Base-by-base conservation (phyloP, 768 basidiomycete species). In the Leccinum longicurvipes region DNA sequence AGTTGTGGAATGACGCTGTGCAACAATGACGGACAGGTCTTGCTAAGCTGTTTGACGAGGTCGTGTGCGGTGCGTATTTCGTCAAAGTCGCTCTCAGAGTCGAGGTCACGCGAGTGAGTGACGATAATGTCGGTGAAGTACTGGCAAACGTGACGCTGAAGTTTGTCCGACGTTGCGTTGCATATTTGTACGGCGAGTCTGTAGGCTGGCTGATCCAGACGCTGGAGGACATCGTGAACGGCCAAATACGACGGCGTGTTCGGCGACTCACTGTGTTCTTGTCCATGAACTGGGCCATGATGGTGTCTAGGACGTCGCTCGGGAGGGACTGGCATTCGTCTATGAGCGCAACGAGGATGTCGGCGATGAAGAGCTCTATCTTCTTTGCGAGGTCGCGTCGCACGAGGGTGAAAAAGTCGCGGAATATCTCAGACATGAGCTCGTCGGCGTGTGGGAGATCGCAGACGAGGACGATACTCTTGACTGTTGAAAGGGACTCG, bases 71-170 rank as follows among this genome's bases (percentile, higher is more conserved):
- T 79, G 58, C 83, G 80, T 50, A 93, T 84, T 56, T 91, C 84
- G 31, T 81, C 78, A 55, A 80, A 79, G 55, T 87, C 82, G 11
- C 85, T 79, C 6, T 75, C 76, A 9, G 66, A 51, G 48, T 88
- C 87, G 12, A 87, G 82, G 36, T 74, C 73, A 41, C 74, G 74
- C 34, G 83, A 76, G 57, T 78, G 77, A 14, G 77, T 76, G 46
- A 86, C 80, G 63, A 95, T 89, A 57, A 91, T 85, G 63, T 97
- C 95, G 23, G 91, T 89, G 67, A 99, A 97, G 73, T 98, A 94
- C 63, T 90, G 85, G 66, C 87, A 90, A 46, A 96, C 89, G 59
- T 93, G 83, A 6, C 93, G 85, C 67, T 93, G 91, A 6, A 98
- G 81, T 69, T 89, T 91, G 71, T 94, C 92, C 4, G 90, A 80